Conservation (phyloP, 176 grass and related monocot genomes). For the Aegilops tauschii region DNA sequence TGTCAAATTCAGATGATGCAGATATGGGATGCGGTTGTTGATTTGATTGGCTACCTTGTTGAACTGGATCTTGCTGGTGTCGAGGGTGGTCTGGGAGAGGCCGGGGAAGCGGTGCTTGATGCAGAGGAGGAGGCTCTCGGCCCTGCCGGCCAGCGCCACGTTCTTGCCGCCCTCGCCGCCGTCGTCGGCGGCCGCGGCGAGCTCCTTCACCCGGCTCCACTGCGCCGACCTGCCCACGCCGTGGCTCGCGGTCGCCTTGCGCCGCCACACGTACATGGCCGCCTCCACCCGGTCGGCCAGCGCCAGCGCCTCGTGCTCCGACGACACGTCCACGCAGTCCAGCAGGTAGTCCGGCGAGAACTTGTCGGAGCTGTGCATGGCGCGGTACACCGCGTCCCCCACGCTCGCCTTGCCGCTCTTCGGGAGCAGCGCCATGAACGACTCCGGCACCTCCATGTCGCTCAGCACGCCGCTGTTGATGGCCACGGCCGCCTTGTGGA, state of each 20-base stretch:
- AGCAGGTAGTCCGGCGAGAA: constrained; percentile 89
- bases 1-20: not conserved
- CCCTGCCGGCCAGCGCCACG: constrained; percentile 64
- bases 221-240: constrained; percentile 45
- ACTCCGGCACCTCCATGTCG: constrained; percentile 96
- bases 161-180: constrained; percentile 72
- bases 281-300: constrained; percentile 87
- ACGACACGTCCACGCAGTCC: constrained; percentile 65
- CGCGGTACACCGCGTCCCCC: constrained; percentile 74
- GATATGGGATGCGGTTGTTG: not conserved
- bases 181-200: constrained; percentile 46
- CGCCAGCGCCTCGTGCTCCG: constrained; percentile 83
- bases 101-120: constrained; percentile 84
- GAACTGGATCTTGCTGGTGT: constrained; percentile 97
- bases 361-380: constrained; percentile 50
- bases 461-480: constrained; percentile 83
- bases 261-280: constrained; percentile 93
- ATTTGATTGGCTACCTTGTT: constrained; percentile 63
- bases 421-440: constrained; percentile 81
- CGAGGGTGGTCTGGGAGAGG: constrained; percentile 90
- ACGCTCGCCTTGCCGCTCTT: constrained; percentile 77
- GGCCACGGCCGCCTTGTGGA: constrained; percentile 97
- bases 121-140: constrained; percentile 73
- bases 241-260: constrained; percentile 66
- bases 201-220: constrained; percentile 87